These are phyloP conservation scores for Geotrichum histeridarum DNA, from an alignment of 1,139 yeast species.

Conservation along the genomic window DNA sequence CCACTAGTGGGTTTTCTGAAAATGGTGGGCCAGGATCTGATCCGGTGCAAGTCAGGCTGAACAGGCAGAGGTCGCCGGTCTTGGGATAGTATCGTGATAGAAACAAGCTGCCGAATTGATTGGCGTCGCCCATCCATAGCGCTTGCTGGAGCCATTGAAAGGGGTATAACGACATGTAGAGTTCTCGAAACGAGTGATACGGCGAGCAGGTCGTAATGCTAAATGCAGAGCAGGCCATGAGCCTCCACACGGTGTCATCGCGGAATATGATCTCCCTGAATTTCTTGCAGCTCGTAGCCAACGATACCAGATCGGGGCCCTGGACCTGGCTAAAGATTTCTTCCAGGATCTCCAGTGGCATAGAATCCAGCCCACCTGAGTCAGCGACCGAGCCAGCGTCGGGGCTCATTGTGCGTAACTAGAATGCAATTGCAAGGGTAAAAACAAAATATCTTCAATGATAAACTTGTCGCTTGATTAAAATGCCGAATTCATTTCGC, in stretches of 20 bases:
- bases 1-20: constrained; percentile 19
- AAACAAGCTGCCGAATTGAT: constrained; percentile 29
- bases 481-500: too few species aligned
- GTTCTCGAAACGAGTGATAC: constrained; percentile 20
- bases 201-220: constrained; percentile 21
- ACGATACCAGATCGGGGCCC: constrained; percentile 25
- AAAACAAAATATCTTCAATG: too few species aligned
- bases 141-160: constrained; percentile 29
- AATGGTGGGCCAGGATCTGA: constrained; percentile 16
- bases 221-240: constrained; percentile 16
- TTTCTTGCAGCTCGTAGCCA: constrained; percentile 24
- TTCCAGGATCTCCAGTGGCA: constrained; percentile 30
- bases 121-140: constrained; percentile 33
- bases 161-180: constrained; percentile 20
- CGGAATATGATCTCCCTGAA: constrained; percentile 20
- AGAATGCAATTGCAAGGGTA: too few species aligned
- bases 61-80: constrained; percentile 24
- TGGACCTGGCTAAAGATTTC: constrained; percentile 22
- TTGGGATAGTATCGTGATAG: constrained; percentile 27
- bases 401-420: too few species aligned
- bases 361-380: not conserved
- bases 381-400: too few species aligned
- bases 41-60: constrained; percentile 18
- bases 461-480: too few species aligned
- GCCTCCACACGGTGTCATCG: constrained; percentile 27